Evolutionary conservation across 345 rosid genomes (phyloP).

Genomic region (Noccaea bulbosa): DNA sequence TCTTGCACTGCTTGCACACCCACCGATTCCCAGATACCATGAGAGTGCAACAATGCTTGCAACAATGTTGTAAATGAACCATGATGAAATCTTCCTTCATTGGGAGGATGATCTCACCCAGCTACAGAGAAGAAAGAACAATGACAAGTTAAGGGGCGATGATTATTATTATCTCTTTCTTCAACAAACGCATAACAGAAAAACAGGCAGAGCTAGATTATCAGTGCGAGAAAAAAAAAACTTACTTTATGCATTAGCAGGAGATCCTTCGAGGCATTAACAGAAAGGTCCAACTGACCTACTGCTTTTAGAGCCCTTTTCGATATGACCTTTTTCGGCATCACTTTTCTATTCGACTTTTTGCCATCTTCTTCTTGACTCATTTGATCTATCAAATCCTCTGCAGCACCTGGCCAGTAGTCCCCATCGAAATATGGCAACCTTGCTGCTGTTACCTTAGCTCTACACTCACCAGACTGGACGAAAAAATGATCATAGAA

Average conservation of each 20-base stretch:
- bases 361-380: slow-evolving; percentile 95
- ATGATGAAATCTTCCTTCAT: slow-evolving; percentile 99
- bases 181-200: slow-evolving; percentile 25
- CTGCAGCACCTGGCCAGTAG: slow-evolving; percentile 99
- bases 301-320: slow-evolving; percentile 96
- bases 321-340: slow-evolving; percentile 81
- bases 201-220: slow-evolving; percentile 12
- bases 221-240: slow-evolving; percentile 9
- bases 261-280: slow-evolving; percentile 92
- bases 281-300: slow-evolving; percentile 93
- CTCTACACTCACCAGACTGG: slow-evolving; percentile 79
- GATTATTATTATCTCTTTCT: slow-evolving; percentile 20
- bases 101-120: slow-evolving; percentile 95
- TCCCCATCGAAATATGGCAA: slow-evolving; percentile 99
- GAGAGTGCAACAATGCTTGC: slow-evolving; percentile 83
- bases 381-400: slow-evolving; percentile 88
- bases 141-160: slow-evolving; percentile 6
- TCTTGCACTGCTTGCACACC: slow-evolving; percentile 92
- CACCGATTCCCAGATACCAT: slow-evolving; percentile 90
- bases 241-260: slow-evolving; percentile 95
- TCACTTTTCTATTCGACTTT: slow-evolving; percentile 81
- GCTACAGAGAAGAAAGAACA: slow-evolving; percentile 53
- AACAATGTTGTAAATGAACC: slow-evolving; percentile 97
- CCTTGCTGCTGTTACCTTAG: slow-evolving; percentile 95
- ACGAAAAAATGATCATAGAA: slow-evolving; percentile 93